Conservation (phyloP, 2,329 filamentous ascomycete genomes). For the Orbilia ellipsospora region DNA sequence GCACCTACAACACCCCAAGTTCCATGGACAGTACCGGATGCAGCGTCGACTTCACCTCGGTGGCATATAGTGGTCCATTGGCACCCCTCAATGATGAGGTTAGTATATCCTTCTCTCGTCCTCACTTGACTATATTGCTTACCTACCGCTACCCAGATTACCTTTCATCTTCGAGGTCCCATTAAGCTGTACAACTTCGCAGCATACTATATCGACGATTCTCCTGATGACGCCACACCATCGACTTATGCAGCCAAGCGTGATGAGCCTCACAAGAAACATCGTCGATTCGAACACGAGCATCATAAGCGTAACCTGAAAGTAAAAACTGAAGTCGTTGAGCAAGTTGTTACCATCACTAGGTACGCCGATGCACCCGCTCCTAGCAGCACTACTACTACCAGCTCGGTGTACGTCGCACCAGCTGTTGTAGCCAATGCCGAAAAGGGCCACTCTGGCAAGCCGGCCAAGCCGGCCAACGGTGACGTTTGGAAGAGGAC, state of each 20-base stretch:
- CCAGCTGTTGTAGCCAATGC: slow-evolving; percentile 45
- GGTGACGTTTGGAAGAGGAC: slow-evolving; percentile 32
- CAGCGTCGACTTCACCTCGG: slow-evolving; percentile 16
- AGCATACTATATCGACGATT: slow-evolving; percentile 45
- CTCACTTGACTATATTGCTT: neutral
- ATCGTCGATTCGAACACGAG: slow-evolving; percentile 37
- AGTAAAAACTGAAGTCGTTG: slow-evolving; percentile 41
- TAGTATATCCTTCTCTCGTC: neutral
- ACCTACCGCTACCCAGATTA: slow-evolving; percentile 17
- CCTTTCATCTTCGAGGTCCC: slow-evolving; percentile 51
- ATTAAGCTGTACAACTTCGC: slow-evolving; percentile 47
- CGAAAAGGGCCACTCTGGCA: slow-evolving; percentile 21
- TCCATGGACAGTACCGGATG: slow-evolving; percentile 38
- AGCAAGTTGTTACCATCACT: slow-evolving; percentile 41
- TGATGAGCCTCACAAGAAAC: slow-evolving; percentile 26
- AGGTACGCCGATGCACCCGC: slow-evolving; percentile 36
- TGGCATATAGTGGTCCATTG: slow-evolving; percentile 41
- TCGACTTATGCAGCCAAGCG: slow-evolving; percentile 36
- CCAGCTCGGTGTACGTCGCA: slow-evolving; percentile 6
- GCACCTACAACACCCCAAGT: slow-evolving; percentile 41
- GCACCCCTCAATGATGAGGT: slow-evolving; percentile 50
- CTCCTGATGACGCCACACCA: slow-evolving; percentile 35
- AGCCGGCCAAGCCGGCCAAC: slow-evolving; percentile 31
- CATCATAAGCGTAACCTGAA: slow-evolving; percentile 45
- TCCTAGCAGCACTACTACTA: slow-evolving; percentile 15